phyloP scores from a whole-genome alignment of 2,329 filamentous ascomycete species.

The Aspergillus viridinutans region DNA sequence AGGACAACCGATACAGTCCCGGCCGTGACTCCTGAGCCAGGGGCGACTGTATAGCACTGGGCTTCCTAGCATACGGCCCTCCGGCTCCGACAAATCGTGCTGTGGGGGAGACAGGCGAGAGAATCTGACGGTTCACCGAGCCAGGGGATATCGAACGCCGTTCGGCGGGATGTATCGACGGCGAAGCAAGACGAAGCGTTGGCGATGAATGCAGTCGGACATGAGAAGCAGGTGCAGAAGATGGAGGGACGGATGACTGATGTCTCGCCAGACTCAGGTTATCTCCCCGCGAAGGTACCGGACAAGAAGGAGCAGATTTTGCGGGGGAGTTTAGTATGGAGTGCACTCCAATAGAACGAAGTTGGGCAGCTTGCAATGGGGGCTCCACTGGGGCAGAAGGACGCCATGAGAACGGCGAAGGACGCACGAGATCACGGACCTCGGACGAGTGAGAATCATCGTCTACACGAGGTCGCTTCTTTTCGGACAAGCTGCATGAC shows the following conservation, averaged over 20 bases:
- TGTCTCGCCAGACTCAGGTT: slow-evolving; percentile 24
- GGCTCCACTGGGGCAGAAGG: slow-evolving; percentile 34
- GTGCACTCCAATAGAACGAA: slow-evolving; percentile 39
- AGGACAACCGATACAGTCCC: slow-evolving; percentile 22
- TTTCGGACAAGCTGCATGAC: slow-evolving; percentile 18
- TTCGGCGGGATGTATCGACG: slow-evolving; percentile 18
- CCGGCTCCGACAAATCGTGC: slow-evolving; percentile 28
- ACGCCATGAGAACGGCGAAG: slow-evolving; percentile 34
- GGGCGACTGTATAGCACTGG: slow-evolving; percentile 33
- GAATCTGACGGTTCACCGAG: slow-evolving; percentile 25
- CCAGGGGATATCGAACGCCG: slow-evolving; percentile 32
- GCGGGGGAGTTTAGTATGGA: slow-evolving; percentile 38
- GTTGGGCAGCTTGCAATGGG: slow-evolving; percentile 26
- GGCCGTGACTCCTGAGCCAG: slow-evolving; percentile 31
- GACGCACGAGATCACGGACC: slow-evolving; percentile 22
- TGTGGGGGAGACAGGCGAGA: slow-evolving; percentile 36
- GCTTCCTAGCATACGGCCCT: slow-evolving; percentile 27
- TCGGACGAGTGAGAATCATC: slow-evolving; percentile 15
- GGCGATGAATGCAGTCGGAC: slow-evolving; percentile 29
- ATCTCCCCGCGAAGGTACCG: slow-evolving; percentile 8
- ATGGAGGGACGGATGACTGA: slow-evolving; percentile 9
- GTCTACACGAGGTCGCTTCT: slow-evolving; percentile 18
- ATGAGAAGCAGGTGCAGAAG: slow-evolving; percentile 18
- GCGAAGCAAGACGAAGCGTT: slow-evolving; percentile 19
- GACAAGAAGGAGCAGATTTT: slow-evolving; percentile 18